Percentiles rank a stretch among this genome's conserved stretches.
Conservation (phyloP, 495 filamentous ascomycete genomes). For the Penicillium alfredii region DNA sequence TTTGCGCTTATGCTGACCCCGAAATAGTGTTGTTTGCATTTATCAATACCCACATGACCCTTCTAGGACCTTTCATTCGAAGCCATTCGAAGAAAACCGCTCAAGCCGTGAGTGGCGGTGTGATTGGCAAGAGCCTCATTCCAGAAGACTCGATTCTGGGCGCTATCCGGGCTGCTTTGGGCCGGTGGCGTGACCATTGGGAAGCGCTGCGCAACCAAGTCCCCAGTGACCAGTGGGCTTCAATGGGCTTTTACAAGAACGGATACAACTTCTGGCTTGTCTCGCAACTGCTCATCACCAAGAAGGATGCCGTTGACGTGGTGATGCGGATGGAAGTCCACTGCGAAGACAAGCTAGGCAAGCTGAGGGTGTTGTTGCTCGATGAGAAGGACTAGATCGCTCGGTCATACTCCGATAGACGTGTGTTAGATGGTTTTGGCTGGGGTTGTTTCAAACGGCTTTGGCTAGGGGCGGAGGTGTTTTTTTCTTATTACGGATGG, state of each 20-base stretch:
- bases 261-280: conserved; percentile 45
- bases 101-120: background rate
- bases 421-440: too few species aligned
- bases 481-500: too few species aligned
- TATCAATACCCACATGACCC: conserved; percentile 42
- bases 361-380: conserved; percentile 37
- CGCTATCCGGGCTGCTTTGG: conserved; percentile 30
- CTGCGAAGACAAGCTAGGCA: conserved; percentile 43
- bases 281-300: conserved; percentile 40
- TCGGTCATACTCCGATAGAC: conserved; percentile 5
- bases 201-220: conserved; percentile 25
- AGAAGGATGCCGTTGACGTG: conserved; percentile 43
- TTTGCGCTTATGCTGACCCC: conserved; percentile 1
- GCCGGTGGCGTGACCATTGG: conserved; percentile 39
- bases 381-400: conserved; percentile 32
- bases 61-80: conserved; percentile 27
- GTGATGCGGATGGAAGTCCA: conserved; percentile 45
- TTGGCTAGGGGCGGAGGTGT: background rate
- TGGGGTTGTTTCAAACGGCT: too few species aligned
- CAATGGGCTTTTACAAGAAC: conserved; percentile 44
- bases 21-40: conserved; percentile 36
- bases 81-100: conserved; percentile 3
- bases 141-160: conserved; percentile 33
- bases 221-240: conserved; percentile 34
- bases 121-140: conserved; percentile 8